These are phyloP conservation scores for Boletus huronensis DNA, from an alignment of 768 basidiomycete species.

Conservation along the genomic window DNA sequence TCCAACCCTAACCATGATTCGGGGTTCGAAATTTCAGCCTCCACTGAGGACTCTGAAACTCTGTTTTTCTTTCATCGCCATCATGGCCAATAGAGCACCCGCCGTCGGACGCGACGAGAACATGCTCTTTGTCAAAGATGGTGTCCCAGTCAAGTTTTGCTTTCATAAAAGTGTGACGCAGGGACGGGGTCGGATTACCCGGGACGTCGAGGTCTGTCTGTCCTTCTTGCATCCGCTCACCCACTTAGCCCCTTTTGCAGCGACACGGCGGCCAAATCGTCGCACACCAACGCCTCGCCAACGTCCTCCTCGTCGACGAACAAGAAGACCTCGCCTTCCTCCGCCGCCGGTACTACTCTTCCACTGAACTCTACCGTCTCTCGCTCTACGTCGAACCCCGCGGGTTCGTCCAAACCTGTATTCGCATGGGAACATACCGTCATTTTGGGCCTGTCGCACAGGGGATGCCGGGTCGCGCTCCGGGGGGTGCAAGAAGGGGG, in stretches of 20 bases:
- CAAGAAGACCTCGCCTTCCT: slow-evolving; percentile 23
- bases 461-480: slow-evolving; percentile 25
- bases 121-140: slow-evolving; percentile 24
- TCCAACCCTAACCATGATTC: slow-evolving; percentile 28
- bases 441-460: slow-evolving; percentile 1
- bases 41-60: neutral
- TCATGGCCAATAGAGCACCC: neutral
- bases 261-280: slow-evolving; percentile 21
- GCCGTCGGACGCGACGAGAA: neutral
- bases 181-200: slow-evolving; percentile 16
- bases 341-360: slow-evolving; percentile 26
- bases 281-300: slow-evolving; percentile 10
- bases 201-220: slow-evolving; percentile 20
- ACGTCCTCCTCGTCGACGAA: slow-evolving; percentile 32
- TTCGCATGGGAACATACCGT: slow-evolving; percentile 11
- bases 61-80: neutral
- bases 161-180: slow-evolving; percentile 27
- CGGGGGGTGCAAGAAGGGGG: neutral
- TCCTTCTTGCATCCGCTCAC: neutral
- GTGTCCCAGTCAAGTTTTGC: slow-evolving; percentile 23
- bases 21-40: slow-evolving; percentile 26
- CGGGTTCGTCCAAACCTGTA: slow-evolving; percentile 25
- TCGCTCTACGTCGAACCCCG: slow-evolving; percentile 22
- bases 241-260: no score
- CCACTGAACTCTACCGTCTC: slow-evolving; percentile 13